phyloP scores from a whole-genome alignment of 1,139 yeast species.

The Debaryomycetaceae sp. region DNA sequence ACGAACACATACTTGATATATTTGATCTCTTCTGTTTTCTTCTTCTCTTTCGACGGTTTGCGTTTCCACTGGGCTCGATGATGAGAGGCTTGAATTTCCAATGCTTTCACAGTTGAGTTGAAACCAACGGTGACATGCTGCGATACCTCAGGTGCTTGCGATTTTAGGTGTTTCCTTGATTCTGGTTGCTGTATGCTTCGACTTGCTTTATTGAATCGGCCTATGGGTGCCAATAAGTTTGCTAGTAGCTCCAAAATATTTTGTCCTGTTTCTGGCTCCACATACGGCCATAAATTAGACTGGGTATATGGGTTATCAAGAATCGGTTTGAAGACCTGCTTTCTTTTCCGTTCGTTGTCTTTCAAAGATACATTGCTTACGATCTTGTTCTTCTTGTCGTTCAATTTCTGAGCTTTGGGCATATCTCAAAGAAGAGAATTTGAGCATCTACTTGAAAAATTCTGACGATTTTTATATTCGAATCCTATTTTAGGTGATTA shows the following conservation, averaged over 20 bases:
- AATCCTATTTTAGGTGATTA: slow-evolving; percentile 1
- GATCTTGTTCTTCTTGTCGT: slow-evolving; percentile 5
- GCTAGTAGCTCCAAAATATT: slow-evolving; percentile 41
- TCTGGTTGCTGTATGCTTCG: slow-evolving; percentile 9
- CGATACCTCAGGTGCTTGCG: slow-evolving; percentile 23
- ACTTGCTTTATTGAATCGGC: slow-evolving; percentile 25
- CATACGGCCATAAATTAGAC: slow-evolving; percentile 49
- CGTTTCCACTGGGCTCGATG: slow-evolving; percentile 6
- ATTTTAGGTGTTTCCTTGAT: slow-evolving; percentile 6
- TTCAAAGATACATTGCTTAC: slow-evolving; percentile 30
- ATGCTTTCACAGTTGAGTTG: slow-evolving; percentile 47
- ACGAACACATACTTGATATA: slow-evolving; percentile 47
- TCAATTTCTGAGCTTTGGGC: slow-evolving; percentile 1
- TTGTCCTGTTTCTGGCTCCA: slow-evolving; percentile 34
- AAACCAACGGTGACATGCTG: slow-evolving; percentile 45
- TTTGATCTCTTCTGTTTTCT: slow-evolving; percentile 1
- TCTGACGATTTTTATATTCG: slow-evolving; percentile 1
- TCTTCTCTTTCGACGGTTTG: slow-evolving; percentile 5
- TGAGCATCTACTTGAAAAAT: not conserved
- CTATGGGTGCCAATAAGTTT: slow-evolving; percentile 34
- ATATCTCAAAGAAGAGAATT: not conserved
- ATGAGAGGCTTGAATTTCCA: slow-evolving; percentile 46
- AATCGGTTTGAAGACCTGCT: slow-evolving; percentile 58
- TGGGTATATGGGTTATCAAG: slow-evolving; percentile 59
- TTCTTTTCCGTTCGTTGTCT: slow-evolving; percentile 41